A percentile compares a stretch with the other conserved stretches of the same genome.
phyloP scores from a whole-genome alignment of 1,139 yeast species.

The Tardiomyces depauwii region DNA sequence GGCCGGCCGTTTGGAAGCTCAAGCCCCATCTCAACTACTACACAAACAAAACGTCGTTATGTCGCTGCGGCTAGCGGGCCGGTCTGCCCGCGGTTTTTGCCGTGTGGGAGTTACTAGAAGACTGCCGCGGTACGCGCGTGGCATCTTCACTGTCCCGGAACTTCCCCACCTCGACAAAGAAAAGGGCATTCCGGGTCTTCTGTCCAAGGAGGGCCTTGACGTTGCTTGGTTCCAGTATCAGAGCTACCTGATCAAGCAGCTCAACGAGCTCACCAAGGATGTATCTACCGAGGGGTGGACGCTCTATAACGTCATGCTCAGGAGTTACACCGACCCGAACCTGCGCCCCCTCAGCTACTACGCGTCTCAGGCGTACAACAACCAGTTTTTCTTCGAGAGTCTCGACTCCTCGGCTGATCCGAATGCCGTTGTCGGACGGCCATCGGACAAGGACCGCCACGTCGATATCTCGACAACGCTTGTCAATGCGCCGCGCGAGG shows the following conservation, averaged over 20 bases:
- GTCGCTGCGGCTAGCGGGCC: slow-evolving; percentile 1
- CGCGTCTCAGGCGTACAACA: slow-evolving; percentile 87
- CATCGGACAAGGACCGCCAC: slow-evolving; percentile 5
- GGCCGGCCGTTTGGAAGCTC: no score
- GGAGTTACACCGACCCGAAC: slow-evolving; percentile 58
- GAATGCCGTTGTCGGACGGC: slow-evolving; percentile 9
- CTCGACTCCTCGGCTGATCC: slow-evolving; percentile 27
- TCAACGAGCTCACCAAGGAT: slow-evolving; percentile 35
- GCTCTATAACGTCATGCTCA: slow-evolving; percentile 29
- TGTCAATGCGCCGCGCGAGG: slow-evolving; percentile 11
- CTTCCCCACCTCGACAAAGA: slow-evolving; percentile 18
- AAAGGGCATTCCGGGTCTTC: slow-evolving; percentile 62
- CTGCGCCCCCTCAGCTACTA: slow-evolving; percentile 56
- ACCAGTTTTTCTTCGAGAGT: slow-evolving; percentile 79
- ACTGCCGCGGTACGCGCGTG: not conserved
- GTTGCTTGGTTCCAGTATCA: slow-evolving; percentile 81
- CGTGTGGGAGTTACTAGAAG: not conserved
- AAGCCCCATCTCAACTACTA: no score
- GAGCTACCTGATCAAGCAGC: slow-evolving; percentile 49
- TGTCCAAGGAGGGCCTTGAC: slow-evolving; percentile 56
- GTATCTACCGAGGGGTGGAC: slow-evolving; percentile 12
- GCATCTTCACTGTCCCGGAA: slow-evolving; percentile 21
- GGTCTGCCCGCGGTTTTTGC: not conserved
- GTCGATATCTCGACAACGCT: slow-evolving; percentile 15
- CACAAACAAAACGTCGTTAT: no score